Evolutionary conservation across 2,329 filamentous ascomycete genomes (phyloP), one percentile per base, ranked within the genome.

Genomic region (Pseudogymnoascus sp.): DNA sequence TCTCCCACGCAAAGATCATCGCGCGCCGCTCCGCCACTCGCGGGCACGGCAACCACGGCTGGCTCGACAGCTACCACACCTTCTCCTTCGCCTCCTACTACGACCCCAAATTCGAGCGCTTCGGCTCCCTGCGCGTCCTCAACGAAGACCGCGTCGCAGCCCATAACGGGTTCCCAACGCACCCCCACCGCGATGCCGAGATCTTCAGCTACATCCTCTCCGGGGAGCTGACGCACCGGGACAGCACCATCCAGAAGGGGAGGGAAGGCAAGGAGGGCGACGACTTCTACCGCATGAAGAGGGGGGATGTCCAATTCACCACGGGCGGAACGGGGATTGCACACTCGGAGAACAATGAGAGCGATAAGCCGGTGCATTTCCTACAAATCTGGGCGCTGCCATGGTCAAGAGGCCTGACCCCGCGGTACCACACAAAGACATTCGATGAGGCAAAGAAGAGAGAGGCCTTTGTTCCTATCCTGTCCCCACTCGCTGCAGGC

Each of bases 121-220:
- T 89, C 72, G 91, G 92, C 6, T 83, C 87, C 25, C 81, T 96
- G 56, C 85, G 91, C 63, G 91, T 96, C 40, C 86, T 96, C 70
- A 96, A 96, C 72, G 91, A 96, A 77, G 91, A 96, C 74, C 87
- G 90, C 35, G 91, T 96, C 35, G 83, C 84, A 70, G 78, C 86
- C 28, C 82, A 84, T 65, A 85, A 82, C 8, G 91, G 91, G 4
- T 96, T 96, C 77, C 90, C 91, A 3, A 92, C 90, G 0, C 92
- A 96, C 73, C 86, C 86, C 25, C 92, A 96, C 75, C 84, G 88
- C 66, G 89, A 96, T 74, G 92, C 91, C 74, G 89, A 95, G 75
- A 96, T 96, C 77, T 95, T 93, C 81, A 87, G 83, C 72, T 94
- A 96, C 77, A 88, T 95, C 70, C 80, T 96, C n/a, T 84, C 80